These are phyloP conservation scores for Corniculantispora saksenae DNA, from an alignment of 2,329 filamentous ascomycete genomes.

Conservation along the genomic window DNA sequence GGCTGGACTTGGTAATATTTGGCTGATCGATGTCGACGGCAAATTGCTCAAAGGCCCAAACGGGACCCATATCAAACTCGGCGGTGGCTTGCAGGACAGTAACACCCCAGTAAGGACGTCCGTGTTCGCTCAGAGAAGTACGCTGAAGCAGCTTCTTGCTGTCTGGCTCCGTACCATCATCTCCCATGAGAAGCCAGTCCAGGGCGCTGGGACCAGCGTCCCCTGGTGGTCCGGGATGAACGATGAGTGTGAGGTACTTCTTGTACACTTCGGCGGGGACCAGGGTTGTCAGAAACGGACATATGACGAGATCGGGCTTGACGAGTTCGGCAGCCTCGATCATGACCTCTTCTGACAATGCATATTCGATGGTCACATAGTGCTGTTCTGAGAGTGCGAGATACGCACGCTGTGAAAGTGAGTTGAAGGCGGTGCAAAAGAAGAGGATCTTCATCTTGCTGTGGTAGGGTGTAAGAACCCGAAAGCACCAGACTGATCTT, in stretches of 20 bases:
- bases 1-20: conserved; percentile 40
- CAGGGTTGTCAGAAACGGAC: conserved; percentile 41
- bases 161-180: conserved; percentile 38
- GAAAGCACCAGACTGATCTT: neutral
- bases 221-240: conserved; percentile 44
- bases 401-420: conserved; percentile 42
- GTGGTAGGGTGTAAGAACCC: neutral
- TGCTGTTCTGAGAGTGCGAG: conserved; percentile 37
- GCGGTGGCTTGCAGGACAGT: conserved; percentile 42
- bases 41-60: conserved; percentile 47
- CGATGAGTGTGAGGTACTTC: conserved; percentile 39
- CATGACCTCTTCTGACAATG: conserved; percentile 34
- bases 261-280: conserved; percentile 40
- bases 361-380: conserved; percentile 42
- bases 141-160: conserved; percentile 31
- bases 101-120: conserved; percentile 42
- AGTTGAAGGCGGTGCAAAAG: conserved; percentile 47
- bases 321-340: conserved; percentile 39
- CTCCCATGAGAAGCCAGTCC: conserved; percentile 45
- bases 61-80: conserved; percentile 44
- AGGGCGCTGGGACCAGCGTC: conserved; percentile 44
- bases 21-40: conserved; percentile 41
- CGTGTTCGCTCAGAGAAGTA: conserved; percentile 28
- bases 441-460: conserved; percentile 41
- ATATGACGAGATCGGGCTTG: conserved; percentile 42